A percentile compares a stretch with the other conserved stretches of the same genome.
phyloP scores from a whole-genome alignment of 1,284 basidiomycete genomes.

The Sutorius eximius region DNA sequence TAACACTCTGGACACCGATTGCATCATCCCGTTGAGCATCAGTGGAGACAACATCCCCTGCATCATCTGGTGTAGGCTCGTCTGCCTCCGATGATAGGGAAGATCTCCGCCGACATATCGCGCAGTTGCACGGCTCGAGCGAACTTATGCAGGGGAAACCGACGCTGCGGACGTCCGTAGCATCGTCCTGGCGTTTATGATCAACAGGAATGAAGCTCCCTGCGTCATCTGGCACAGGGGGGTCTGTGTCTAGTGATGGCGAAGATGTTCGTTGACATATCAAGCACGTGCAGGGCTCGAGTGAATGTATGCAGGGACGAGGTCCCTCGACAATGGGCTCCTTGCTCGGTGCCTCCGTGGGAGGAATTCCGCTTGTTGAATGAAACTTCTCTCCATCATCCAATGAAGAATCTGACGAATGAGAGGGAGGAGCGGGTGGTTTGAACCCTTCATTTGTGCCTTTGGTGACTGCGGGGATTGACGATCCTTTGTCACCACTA shows the following conservation, averaged over 20 bases:
- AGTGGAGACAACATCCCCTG: background rate
- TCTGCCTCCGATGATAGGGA: background rate
- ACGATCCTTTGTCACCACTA: background rate
- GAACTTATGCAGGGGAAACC: background rate
- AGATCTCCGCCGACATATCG: slow-evolving; percentile 9
- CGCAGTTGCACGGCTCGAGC: slow-evolving; percentile 3
- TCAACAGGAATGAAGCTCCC: background rate
- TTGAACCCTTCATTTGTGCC: background rate
- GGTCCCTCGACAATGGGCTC: background rate
- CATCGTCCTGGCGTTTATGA: background rate
- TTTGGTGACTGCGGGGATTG: background rate
- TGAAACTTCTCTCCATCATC: slow-evolving; percentile 15
- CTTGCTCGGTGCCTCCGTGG: background rate
- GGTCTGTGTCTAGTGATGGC: background rate
- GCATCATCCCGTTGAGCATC: background rate
- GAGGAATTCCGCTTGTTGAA: background rate
- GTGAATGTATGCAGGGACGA: background rate
- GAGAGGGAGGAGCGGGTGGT: background rate
- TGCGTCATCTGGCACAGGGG: background rate
- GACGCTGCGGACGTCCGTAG: background rate
- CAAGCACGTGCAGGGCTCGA: slow-evolving; percentile 5
- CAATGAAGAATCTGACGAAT: slow-evolving; percentile 4
- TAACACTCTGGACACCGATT: background rate
- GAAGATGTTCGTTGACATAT: slow-evolving; percentile 9
- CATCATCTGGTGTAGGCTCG: background rate